Evolutionary conservation across 371 early-diverging fungal species (phyloP).

Genomic region (Umbelopsis sp.): DNA sequence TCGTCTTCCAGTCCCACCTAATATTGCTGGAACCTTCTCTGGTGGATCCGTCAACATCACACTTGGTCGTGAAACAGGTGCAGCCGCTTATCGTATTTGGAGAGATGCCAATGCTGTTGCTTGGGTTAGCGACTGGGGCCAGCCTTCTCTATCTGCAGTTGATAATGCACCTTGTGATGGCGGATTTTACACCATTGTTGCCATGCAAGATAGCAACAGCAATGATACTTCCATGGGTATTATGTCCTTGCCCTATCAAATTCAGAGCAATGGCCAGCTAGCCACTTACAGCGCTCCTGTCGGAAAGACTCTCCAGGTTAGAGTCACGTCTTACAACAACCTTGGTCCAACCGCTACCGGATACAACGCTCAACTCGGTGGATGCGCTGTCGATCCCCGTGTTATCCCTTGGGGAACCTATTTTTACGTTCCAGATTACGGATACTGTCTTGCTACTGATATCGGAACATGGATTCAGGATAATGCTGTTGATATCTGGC

Average conservation of each 20-base stretch:
- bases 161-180: constrained; percentile 9
- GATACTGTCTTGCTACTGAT: constrained; percentile 5
- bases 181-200: neutral
- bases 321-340: constrained; percentile 2
- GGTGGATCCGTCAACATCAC: constrained; percentile 13
- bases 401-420: constrained; percentile 13
- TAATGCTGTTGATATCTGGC: constrained; percentile 8
- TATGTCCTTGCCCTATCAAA: neutral
- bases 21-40: constrained; percentile 6
- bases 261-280: constrained; percentile 1
- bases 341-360: constrained; percentile 2
- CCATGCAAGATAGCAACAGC: constrained; percentile 4
- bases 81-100: constrained; percentile 3
- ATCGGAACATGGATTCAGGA: constrained; percentile 16
- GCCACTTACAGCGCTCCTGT: neutral
- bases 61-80: neutral
- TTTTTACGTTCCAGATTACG: constrained; percentile 10
- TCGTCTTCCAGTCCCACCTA: neutral
- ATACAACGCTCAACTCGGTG: constrained; percentile 10
- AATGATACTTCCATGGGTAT: constrained; percentile 12
- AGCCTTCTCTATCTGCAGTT: neutral
- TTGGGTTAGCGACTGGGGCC: constrained; percentile 10
- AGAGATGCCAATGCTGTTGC: constrained; percentile 3
- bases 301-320: neutral
- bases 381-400: constrained; percentile 12